Base-by-base conservation (phyloP, 257 asterid genomes). In the Solanum megistacrolobum region DNA sequence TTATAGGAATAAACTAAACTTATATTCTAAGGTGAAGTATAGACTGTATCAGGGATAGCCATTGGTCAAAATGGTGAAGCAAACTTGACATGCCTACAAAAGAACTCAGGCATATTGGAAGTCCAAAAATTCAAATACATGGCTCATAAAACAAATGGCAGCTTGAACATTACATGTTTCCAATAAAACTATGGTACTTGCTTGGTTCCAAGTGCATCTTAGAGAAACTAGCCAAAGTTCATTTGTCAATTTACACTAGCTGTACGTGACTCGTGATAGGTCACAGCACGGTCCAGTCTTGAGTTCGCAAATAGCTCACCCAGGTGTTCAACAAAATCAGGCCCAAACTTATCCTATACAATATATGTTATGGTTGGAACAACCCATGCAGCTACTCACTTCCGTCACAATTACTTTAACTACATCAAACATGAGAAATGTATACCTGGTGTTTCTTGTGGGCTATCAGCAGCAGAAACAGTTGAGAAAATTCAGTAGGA, bases 381-480 rank as follows among this genome's bases (percentile, higher is more conserved):
- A 78, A 46, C 41, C 18, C 68, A 48, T 29, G 18, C 27, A 81
- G 68, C 43, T 81, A 29, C 85, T 46, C 68, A 48, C 38, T 81
- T 29, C 20, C 20, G 8, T 81, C 41, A 21, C 38, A 43, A 79
- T 29, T 41, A 52, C 65, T 34, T 48, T 81, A 81, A 29, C 68
- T 48, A 48, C 41, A 31, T 29, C 41, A 48, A 81, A 48, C 1
- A 23, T 81, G 38, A 81, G 41, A 81, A 34, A 83, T 23, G 43
- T 39, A 71, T 90, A 93, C 97, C 96, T 86, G 91, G 66, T 62
- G 66, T 78, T 87, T 85, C 91, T 86, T 89, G 88, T 88, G 72
- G 71, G 86, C 89, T 84, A 90, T 82, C 92, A 94, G 90, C 27
- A 94, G 97, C 79, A 88, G 71, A 89, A 92, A 88, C 34, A 90